Percentiles rank a stretch among this genome's conserved stretches.
Evolutionary conservation across 768 basidiomycete genomes (phyloP).

Genomic region (Podaxis mareebaensis): DNA sequence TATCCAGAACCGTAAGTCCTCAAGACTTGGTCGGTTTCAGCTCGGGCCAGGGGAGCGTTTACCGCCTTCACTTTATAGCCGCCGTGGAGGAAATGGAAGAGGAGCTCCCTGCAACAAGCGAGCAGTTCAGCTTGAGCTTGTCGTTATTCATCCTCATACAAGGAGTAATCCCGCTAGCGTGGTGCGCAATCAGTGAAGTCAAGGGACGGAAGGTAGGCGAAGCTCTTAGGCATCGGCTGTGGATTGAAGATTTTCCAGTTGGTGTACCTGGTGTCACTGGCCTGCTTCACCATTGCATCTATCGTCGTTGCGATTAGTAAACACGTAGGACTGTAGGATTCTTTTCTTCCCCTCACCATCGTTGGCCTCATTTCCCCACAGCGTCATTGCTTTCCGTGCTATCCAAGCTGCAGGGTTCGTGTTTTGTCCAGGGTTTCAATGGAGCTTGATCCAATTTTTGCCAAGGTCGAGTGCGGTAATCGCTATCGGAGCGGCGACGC

Average conservation of each 20-base stretch:
- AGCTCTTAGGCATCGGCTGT: neutral
- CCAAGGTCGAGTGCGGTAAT: slow-evolving; percentile 65
- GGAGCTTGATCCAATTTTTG: neutral
- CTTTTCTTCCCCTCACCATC: neutral
- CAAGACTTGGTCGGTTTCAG: neutral
- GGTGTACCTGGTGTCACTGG: slow-evolving; percentile 54
- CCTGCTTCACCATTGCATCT: slow-evolving; percentile 55
- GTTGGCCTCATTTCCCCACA: slow-evolving; percentile 17
- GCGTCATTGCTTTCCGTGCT: slow-evolving; percentile 67
- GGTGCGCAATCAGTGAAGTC: slow-evolving; percentile 73
- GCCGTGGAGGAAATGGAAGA: slow-evolving; percentile 60
- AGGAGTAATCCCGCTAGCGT: slow-evolving; percentile 64
- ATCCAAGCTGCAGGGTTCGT: slow-evolving; percentile 67
- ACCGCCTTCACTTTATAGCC: slow-evolving; percentile 37
- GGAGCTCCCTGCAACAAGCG: slow-evolving; percentile 58
- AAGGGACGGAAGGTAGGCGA: slow-evolving; percentile 65
- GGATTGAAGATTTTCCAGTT: slow-evolving; percentile 26
- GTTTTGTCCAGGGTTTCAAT: neutral
- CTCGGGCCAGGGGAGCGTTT: neutral
- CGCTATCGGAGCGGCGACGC: slow-evolving; percentile 72
- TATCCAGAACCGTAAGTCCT: slow-evolving; percentile 62
- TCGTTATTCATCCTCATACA: slow-evolving; percentile 76
- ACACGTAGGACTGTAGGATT: slow-evolving; percentile 47
- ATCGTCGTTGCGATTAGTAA: slow-evolving; percentile 56
- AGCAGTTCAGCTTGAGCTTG: slow-evolving; percentile 66